Percentiles rank a stretch among this genome's conserved stretches.
phyloP scores from a whole-genome alignment of 768 basidiomycete genomes.

The Stropharia rugosoannulata region DNA sequence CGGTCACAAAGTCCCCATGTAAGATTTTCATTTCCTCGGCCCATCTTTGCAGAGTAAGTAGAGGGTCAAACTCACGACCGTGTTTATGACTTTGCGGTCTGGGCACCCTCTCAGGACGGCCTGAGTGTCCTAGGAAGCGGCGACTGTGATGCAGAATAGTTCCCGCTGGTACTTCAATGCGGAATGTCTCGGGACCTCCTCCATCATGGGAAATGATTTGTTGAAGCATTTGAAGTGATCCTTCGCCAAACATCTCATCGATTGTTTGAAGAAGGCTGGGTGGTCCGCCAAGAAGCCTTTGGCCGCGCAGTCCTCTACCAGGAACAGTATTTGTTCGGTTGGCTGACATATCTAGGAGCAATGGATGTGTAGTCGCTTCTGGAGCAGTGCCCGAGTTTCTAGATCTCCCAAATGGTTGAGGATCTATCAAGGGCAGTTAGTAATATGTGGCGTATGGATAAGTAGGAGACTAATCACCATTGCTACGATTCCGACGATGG shows the following conservation, averaged over 20 bases:
- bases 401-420: conserved; percentile 65
- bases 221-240: conserved; percentile 81
- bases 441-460: background rate
- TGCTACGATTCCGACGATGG: conserved; percentile 52
- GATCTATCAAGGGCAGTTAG: conserved; percentile 29
- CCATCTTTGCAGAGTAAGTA: conserved; percentile 87
- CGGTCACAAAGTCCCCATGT: conserved; percentile 70
- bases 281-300: conserved; percentile 51
- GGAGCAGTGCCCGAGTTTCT: conserved; percentile 50
- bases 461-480: conserved; percentile 32
- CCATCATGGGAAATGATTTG: conserved; percentile 70
- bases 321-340: conserved; percentile 45
- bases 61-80: conserved; percentile 70
- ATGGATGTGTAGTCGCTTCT: conserved; percentile 78
- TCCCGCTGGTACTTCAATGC: conserved; percentile 73
- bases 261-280: conserved; percentile 73
- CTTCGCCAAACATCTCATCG: conserved; percentile 78
- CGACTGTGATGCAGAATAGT: conserved; percentile 62
- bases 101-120: conserved; percentile 60
- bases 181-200: conserved; percentile 64
- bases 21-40: conserved; percentile 82
- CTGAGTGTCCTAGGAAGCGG: conserved; percentile 52
- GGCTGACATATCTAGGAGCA: conserved; percentile 64
- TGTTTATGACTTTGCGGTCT: conserved; percentile 40
- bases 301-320: conserved; percentile 49